These are phyloP conservation scores for Athelia psychrophila DNA, from an alignment of 1,284 basidiomycete genomes.

Conservation along the genomic window DNA sequence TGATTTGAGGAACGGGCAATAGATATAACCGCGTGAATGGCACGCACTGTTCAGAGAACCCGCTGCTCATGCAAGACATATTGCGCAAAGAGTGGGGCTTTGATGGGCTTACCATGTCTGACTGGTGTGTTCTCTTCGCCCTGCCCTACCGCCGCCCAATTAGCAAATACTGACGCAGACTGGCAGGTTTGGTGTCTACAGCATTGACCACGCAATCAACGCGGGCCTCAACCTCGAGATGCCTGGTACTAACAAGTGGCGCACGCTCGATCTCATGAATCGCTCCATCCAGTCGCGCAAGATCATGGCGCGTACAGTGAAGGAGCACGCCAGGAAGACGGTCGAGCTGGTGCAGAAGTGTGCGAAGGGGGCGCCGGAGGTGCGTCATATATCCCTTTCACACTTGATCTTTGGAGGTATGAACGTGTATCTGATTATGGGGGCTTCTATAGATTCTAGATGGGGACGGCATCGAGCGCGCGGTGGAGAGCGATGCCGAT, in stretches of 20 bases:
- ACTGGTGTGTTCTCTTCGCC: conserved; percentile 46
- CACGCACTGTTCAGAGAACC: conserved; percentile 68
- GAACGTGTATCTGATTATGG: too few relatives aligned
- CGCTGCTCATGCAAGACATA: conserved; percentile 56
- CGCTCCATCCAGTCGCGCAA: conserved; percentile 64
- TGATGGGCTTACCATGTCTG: conserved; percentile 72
- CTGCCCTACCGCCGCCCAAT: neutral
- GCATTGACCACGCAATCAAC: conserved; percentile 62
- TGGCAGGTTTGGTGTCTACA: conserved; percentile 57
- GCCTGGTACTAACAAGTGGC: conserved; percentile 72
- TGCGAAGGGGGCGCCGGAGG: conserved; percentile 59
- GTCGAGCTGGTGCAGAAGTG: conserved; percentile 64
- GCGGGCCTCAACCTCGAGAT: conserved; percentile 81
- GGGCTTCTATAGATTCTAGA: conserved; percentile 39
- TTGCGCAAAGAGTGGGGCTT: conserved; percentile 78
- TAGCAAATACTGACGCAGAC: neutral
- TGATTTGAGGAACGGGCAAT: too few relatives aligned
- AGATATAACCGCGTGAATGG: conserved; percentile 74
- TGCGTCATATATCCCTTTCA: conserved; percentile 19
- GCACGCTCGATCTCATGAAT: conserved; percentile 60
- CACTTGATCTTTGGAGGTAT: too few relatives aligned
- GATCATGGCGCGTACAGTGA: conserved; percentile 60
- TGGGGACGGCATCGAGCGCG: conserved; percentile 63
- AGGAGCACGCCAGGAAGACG: conserved; percentile 65
- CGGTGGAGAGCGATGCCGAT: conserved; percentile 56